phyloP scores from a whole-genome alignment of 2,329 filamentous ascomycete species.

The Zymoseptoria ardabiliae region DNA sequence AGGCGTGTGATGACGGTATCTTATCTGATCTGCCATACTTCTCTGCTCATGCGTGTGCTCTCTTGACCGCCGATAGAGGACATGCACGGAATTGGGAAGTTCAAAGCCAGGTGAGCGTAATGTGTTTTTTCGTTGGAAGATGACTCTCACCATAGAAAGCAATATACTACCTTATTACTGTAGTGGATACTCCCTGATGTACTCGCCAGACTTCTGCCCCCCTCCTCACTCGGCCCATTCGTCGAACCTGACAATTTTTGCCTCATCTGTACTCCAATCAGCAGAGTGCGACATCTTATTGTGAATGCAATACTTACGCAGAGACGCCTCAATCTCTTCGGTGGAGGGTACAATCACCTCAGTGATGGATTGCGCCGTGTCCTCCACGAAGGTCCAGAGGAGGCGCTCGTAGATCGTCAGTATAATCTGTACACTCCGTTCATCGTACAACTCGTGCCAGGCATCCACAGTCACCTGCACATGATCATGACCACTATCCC shows the following conservation, averaged over 20 bases:
- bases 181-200: too few relatives aligned
- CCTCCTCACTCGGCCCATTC: background rate
- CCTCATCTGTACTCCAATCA: background rate
- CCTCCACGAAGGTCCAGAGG: slow-evolving; percentile 2
- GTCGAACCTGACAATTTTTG: background rate
- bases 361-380: slow-evolving; percentile 1
- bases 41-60: too few relatives aligned
- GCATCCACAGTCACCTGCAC: slow-evolving; percentile 1
- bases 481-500: background rate
- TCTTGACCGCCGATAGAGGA: too few relatives aligned
- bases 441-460: slow-evolving; percentile 5
- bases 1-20: too few relatives aligned
- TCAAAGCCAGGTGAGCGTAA: too few relatives aligned
- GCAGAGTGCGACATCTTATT: background rate
- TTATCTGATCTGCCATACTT: too few relatives aligned
- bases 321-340: background rate
- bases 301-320: background rate
- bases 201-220: background rate
- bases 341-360: slow-evolving; percentile 2
- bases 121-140: too few relatives aligned
- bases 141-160: too few relatives aligned
- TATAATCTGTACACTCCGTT: slow-evolving; percentile 3
- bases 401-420: slow-evolving; percentile 2
- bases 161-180: too few relatives aligned
- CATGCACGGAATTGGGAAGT: too few relatives aligned